Evolutionary conservation across 495 filamentous ascomycete genomes (phyloP), one percentile per base, ranked within the genome.

Genomic region (Aspergillus biplanus): DNA sequence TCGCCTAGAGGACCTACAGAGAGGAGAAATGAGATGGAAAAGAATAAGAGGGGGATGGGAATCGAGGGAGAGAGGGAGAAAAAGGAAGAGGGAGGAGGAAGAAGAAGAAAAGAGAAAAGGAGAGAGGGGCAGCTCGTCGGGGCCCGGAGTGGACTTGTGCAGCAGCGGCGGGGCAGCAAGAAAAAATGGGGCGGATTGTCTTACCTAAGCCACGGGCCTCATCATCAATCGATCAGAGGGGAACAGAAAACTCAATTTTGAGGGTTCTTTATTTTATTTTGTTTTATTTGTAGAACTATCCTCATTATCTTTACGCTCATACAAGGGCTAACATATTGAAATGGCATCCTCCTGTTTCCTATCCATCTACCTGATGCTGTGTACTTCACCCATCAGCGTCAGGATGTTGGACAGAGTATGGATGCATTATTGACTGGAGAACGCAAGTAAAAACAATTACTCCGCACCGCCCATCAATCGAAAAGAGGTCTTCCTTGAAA

Each of bases 111-210:
- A 49, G 54, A 53, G 50, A 49, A 35, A 42, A 56, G 50, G 57
- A 58, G 59, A 60, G 62, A 31, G 35, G 59, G 47, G 52, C 42
- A 31, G 53, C 42, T 52, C 37, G 37, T 16, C 42, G 15, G 55
- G 42, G 39, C 50, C 34, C 53, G 53, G 44, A 52, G 52, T 63
- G 33, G n/a, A 49, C 39, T 62, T 50, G n/a, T 50, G 21, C 37
- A n/a, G 59, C 49, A 57, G 48, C 49, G 46, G 58, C 57, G 52
- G 59, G 61, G 61, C 53, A 27, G 37, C n/a, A 18, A n/a, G 21
- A 27, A 16, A 35, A 56, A 56, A 62, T 62, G 61, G 61, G 61
- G 61, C 61, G 49, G 58, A 54, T 59, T 46, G 35, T 61, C 60
- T 62, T 62, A 62, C 60, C 34, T 53, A 62, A 52, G 50, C 34